phyloP scores from a whole-genome alignment of 83 land plant genomes.

The Picea mariana region DNA sequence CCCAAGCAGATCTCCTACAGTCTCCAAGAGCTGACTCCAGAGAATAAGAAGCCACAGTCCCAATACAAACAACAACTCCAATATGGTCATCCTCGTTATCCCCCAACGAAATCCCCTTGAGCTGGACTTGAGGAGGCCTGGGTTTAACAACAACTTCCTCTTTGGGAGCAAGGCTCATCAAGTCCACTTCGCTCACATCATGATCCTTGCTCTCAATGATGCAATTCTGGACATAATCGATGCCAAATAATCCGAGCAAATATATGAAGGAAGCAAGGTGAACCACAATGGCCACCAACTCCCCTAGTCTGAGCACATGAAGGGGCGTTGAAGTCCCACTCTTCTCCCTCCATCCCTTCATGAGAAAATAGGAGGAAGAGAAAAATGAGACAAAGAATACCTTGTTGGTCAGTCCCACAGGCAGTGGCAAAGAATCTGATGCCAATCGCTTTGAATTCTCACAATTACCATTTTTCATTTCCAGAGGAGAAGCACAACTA shows the following conservation, averaged over 20 bases:
- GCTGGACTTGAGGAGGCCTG: constrained; percentile 20
- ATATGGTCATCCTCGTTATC: constrained; percentile 57
- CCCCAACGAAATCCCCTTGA: constrained; percentile 10
- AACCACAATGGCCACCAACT: constrained; percentile 53
- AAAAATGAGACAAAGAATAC: constrained; percentile 66
- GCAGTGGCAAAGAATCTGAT: constrained; percentile 71
- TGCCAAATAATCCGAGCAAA: constrained; percentile 77
- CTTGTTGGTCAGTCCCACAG: constrained; percentile 64
- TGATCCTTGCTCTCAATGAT: constrained; percentile 16
- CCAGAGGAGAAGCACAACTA: no score
- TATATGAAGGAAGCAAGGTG: constrained; percentile 74
- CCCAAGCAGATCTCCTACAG: constrained; percentile 59
- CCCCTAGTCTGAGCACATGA: constrained; percentile 56
- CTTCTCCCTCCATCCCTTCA: no score
- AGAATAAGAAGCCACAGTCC: constrained; percentile 59
- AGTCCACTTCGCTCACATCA: neutral
- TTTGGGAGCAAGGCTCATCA: no score
- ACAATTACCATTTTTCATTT: no score
- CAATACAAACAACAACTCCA: constrained; percentile 49
- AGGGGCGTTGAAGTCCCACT: constrained; percentile 62
- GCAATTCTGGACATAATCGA: constrained; percentile 63
- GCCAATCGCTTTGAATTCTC: constrained; percentile 21
- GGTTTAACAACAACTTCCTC: neutral
- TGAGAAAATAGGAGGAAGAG: constrained; percentile 51
- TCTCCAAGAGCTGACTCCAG: constrained; percentile 78